Percentiles rank a stretch among this genome's conserved stretches.
Evolutionary conservation across 305 asterid species (phyloP).

Genomic region (Fraxinus sp.): DNA sequence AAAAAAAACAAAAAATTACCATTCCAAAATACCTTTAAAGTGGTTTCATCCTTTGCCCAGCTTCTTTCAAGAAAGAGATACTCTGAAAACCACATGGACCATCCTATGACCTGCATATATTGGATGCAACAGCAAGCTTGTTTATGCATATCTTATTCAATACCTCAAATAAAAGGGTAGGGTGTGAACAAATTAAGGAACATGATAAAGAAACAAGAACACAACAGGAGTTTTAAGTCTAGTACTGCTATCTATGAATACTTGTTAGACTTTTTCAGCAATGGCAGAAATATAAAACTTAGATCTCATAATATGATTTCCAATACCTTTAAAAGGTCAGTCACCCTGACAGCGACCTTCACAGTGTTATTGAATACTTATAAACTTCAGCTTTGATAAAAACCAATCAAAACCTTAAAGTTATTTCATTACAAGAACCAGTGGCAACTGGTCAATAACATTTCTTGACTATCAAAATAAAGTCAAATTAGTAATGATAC

Average conservation of each 20-base stretch:
- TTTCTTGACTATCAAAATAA: neutral
- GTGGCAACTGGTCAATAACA: neutral
- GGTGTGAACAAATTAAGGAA: neutral
- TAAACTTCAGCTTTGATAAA: neutral
- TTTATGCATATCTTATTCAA: neutral
- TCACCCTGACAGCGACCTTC: neutral
- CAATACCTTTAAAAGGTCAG: neutral
- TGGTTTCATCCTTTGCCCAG: conserved; percentile 92
- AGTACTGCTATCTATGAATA: neutral
- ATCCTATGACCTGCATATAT: conserved; percentile 81
- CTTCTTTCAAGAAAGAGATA: conserved; percentile 93
- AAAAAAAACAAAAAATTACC: neutral
- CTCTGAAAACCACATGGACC: conserved; percentile 99
- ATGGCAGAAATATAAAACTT: neutral
- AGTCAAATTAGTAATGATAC: neutral
- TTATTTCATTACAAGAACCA: neutral
- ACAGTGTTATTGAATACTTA: neutral
- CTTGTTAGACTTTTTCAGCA: neutral
- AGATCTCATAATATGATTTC: neutral
- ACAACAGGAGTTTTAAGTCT: conserved; percentile 2
- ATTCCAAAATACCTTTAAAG: conserved; percentile 59
- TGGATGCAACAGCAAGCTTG: conserved; percentile 2
- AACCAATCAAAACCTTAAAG: neutral
- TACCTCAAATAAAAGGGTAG: neutral
- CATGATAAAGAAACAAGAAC: conserved; percentile 15